Evolutionary conservation across 495 filamentous ascomycete species (phyloP), one percentile per base, ranked within the genome.

Genomic region (Friedmanniomyces simplex): DNA sequence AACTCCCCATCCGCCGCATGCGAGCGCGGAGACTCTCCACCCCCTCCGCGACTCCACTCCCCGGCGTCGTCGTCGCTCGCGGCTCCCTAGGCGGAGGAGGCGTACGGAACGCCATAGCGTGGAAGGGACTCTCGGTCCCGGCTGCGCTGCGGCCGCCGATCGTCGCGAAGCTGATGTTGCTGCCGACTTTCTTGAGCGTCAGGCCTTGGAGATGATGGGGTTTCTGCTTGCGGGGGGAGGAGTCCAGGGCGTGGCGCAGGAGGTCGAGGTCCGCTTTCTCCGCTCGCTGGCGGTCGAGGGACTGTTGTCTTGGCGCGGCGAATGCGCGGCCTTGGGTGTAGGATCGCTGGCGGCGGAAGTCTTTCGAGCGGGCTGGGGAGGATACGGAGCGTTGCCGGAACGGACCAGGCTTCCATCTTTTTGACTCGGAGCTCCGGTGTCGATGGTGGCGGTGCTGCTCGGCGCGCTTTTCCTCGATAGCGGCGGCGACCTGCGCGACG

Each of bases 401-500:
- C 18, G 39, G 39, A 16, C 13, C 24, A 18, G 50, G 48, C 21
- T n/a, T 34, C 28, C 18, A 10, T 52, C 11, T 25, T 50, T 25
- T n/a, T 13, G 48, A 16, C 21, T 51, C 53, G 45, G 47, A 16
- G 30, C 41, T 49, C 11, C 8, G 3, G 1, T 8, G 12, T 21
- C 26, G 25, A 8, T 32, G 20, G 5, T 54, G 50, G 32, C 49
- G 42, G 2, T 46, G 57, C 24, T 59, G 50, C 13, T 60, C 62
- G 13, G 58, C 67, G 18, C 74, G 67, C 52, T 73, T 76, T 52
- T 75, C 74, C 55, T 78, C 75, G 51, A 82, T 77, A n/a, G 79
- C 73, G 6, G 73, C 72, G 21, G 79, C 73, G 10, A 82, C 79
- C 67, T 79, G 78, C 3, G 73, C 69, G 10, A 82, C 68, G n/a